Evolutionary conservation across 2,329 filamentous ascomycete genomes (phyloP).

Genomic region (Fusarium devonianum): DNA sequence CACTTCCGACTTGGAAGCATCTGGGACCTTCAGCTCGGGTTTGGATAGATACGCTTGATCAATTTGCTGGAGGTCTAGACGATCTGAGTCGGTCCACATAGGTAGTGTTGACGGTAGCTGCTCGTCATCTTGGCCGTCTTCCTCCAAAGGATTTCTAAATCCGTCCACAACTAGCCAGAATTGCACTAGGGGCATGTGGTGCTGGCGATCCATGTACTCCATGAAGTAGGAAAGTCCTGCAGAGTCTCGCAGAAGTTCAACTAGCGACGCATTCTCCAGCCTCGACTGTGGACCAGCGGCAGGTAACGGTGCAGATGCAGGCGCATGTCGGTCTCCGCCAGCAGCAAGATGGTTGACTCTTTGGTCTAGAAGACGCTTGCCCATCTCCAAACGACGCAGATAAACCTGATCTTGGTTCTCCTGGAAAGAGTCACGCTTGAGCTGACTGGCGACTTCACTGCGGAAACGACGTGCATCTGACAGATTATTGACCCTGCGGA

Average conservation of each 20-base stretch:
- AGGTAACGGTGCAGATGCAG: conserved; percentile 34
- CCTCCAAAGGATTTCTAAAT: conserved; percentile 91
- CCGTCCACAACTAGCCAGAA: conserved; percentile 99
- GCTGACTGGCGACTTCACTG: conserved; percentile 89
- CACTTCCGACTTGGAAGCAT: conserved; percentile 73
- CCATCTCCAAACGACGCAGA: conserved; percentile 87
- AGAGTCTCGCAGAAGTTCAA: conserved; percentile 87
- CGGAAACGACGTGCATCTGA: conserved; percentile 92
- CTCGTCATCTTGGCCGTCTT: conserved; percentile 70
- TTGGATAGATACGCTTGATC: conserved; percentile 87
- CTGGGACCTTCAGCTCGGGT: conserved; percentile 79
- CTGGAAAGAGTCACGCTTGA: conserved; percentile 81
- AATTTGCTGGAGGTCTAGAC: conserved; percentile 88
- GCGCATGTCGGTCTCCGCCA: conserved; percentile 60
- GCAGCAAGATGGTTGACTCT: conserved; percentile 82
- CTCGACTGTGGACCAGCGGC: conserved; percentile 57
- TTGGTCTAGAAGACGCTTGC: conserved; percentile 88
- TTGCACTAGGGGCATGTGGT: conserved; percentile 87
- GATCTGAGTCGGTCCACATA: conserved; percentile 83
- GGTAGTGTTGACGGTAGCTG: conserved; percentile 66
- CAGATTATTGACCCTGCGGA: conserved; percentile 86
- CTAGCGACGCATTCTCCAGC: conserved; percentile 77
- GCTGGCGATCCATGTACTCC: conserved; percentile 97
- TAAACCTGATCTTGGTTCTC: conserved; percentile 87
- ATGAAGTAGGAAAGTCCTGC: conserved; percentile 97